Percentiles rank a stretch among this genome's conserved stretches.
Conservation (phyloP, 495 filamentous ascomycete species). For the Podospora pseudoanserina region DNA sequence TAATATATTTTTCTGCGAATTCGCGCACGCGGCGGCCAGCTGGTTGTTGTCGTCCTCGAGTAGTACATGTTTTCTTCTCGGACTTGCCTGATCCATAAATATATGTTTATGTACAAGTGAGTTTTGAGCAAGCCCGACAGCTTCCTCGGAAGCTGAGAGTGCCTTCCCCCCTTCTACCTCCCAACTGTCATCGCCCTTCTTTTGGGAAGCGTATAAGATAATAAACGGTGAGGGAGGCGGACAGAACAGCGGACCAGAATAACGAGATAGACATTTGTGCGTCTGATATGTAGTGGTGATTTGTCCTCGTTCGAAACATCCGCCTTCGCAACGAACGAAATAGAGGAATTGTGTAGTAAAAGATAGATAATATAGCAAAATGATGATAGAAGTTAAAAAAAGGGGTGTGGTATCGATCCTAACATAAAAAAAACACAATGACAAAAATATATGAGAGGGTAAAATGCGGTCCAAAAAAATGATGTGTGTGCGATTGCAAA, state of each 20-base stretch:
- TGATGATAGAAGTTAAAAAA: neutral
- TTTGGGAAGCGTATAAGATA: neutral
- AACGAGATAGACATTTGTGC: neutral
- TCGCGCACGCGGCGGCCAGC: neutral
- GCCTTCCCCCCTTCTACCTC: neutral
- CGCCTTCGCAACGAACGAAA: neutral
- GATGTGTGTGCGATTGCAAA: neutral
- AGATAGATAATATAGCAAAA: neutral
- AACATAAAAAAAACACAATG: slow-evolving; percentile 1
- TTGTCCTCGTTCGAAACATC: neutral
- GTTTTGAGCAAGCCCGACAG: neutral
- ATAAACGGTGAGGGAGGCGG: neutral
- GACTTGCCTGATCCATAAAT: neutral
- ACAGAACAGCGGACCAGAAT: neutral
- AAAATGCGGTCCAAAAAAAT: slow-evolving; percentile 6
- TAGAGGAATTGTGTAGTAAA: neutral
- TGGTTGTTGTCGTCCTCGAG: neutral
- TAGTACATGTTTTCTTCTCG: neutral
- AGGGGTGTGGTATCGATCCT: slow-evolving; percentile 23
- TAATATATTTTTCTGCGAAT: neutral
- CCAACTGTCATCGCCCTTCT: neutral
- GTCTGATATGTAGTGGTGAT: neutral
- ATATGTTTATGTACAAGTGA: neutral
- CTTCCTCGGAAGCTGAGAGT: neutral
- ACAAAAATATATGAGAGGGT: slow-evolving; percentile 4